These are phyloP conservation scores for Sclerotinia subarctica DNA, from an alignment of 2,329 filamentous ascomycete species.

Conservation along the genomic window DNA sequence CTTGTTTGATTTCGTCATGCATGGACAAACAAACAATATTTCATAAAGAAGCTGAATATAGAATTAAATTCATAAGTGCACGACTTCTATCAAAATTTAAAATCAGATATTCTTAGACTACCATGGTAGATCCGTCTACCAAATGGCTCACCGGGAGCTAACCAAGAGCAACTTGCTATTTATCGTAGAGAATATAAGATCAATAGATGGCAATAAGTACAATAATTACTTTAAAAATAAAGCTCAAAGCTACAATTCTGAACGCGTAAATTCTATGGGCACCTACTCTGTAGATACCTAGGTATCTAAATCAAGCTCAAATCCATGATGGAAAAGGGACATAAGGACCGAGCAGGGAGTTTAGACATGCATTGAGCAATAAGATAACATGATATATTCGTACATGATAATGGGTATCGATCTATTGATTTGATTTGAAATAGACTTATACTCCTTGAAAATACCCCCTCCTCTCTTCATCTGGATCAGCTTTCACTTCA, in stretches of 20 bases:
- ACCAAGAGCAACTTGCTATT: neutral
- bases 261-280: neutral
- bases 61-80: no score
- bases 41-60: neutral
- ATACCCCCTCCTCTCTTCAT: neutral
- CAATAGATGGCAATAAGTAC: neutral
- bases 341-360: neutral
- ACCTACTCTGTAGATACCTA: no score
- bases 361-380: neutral
- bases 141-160: neutral
- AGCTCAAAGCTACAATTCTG: neutral
- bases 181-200: neutral
- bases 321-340: neutral
- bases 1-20: neutral
- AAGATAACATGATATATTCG: neutral
- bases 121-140: no score
- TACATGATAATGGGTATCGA: conserved; percentile 17
- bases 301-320: neutral
- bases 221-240: neutral
- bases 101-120: no score
- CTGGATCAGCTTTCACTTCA: neutral
- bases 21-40: neutral
- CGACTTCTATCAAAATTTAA: no score
- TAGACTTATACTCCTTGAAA: neutral
- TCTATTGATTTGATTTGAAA: conserved; percentile 5